phyloP scores from a whole-genome alignment of 495 filamentous ascomycete species.

The Tuber magnatum region DNA sequence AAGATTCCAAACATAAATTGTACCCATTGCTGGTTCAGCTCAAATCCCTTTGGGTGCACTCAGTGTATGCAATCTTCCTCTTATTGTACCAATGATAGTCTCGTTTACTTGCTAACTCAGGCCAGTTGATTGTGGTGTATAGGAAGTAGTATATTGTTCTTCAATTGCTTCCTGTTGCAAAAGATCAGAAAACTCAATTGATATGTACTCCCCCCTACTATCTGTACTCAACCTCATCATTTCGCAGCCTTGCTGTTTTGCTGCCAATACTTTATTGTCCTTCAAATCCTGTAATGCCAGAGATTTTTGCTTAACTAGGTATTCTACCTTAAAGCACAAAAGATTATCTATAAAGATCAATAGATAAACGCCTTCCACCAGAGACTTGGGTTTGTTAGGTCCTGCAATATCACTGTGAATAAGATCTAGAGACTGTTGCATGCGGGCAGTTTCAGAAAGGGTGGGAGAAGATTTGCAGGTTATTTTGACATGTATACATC shows the following conservation, averaged over 20 bases:
- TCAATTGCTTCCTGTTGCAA: neutral
- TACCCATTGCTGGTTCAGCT: neutral
- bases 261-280: too few species aligned
- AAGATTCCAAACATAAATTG: neutral
- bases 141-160: neutral
- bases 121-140: neutral
- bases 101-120: neutral
- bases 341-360: neutral
- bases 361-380: too few species aligned
- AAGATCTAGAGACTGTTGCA: neutral
- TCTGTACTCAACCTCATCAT: too few species aligned
- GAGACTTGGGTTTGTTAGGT: neutral
- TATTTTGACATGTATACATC: neutral
- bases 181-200: too few species aligned
- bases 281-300: neutral
- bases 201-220: too few species aligned
- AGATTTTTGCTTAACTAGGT: neutral
- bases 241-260: too few species aligned
- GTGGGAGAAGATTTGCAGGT: neutral
- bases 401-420: neutral
- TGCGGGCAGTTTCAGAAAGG: too few species aligned
- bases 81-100: neutral
- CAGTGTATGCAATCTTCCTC: neutral
- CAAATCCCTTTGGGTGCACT: neutral
- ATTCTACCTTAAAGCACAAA: neutral